Evolutionary conservation across 768 basidiomycete species (phyloP).

Genomic region (Leccinum aurantiacum): DNA sequence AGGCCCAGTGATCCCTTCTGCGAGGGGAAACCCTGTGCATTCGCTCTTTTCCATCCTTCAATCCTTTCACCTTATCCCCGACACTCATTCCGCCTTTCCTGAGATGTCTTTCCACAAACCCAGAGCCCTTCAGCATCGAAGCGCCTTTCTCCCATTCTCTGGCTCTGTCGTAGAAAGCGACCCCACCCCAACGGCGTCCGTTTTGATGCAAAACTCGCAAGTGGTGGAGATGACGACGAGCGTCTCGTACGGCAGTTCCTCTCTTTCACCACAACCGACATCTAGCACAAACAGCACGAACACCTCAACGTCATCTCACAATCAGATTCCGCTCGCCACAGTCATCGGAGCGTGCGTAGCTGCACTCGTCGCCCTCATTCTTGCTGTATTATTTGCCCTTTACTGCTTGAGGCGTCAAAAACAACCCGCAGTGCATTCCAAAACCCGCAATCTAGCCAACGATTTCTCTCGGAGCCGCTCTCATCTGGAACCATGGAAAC

Average conservation of each 20-base stretch:
- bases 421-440: slow-evolving; percentile 19
- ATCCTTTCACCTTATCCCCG: background rate
- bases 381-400: slow-evolving; percentile 50
- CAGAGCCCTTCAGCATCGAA: slow-evolving; percentile 17
- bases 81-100: slow-evolving; percentile 3
- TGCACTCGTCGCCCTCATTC: slow-evolving; percentile 51
- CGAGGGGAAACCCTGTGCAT: slow-evolving; percentile 16
- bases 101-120: slow-evolving; percentile 19
- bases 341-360: slow-evolving; percentile 66
- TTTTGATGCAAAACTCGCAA: slow-evolving; percentile 23
- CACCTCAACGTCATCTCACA: slow-evolving; percentile 14
- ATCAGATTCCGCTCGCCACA: slow-evolving; percentile 39
- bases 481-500: slow-evolving; percentile 53
- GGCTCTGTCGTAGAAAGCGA: slow-evolving; percentile 27
- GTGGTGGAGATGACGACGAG: background rate
- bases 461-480: slow-evolving; percentile 46
- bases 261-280: slow-evolving; percentile 1
- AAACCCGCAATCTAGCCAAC: slow-evolving; percentile 41
- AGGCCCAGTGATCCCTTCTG: slow-evolving; percentile 20
- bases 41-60: slow-evolving; percentile 19
- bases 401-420: slow-evolving; percentile 50
- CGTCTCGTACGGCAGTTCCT: slow-evolving; percentile 16
- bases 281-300: slow-evolving; percentile 1
- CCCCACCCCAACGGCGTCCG: slow-evolving; percentile 28
- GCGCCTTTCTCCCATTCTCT: slow-evolving; percentile 13